These are phyloP conservation scores for Abelmoschus esculentus DNA, from an alignment of 345 rosid species.

Conservation along the genomic window DNA sequence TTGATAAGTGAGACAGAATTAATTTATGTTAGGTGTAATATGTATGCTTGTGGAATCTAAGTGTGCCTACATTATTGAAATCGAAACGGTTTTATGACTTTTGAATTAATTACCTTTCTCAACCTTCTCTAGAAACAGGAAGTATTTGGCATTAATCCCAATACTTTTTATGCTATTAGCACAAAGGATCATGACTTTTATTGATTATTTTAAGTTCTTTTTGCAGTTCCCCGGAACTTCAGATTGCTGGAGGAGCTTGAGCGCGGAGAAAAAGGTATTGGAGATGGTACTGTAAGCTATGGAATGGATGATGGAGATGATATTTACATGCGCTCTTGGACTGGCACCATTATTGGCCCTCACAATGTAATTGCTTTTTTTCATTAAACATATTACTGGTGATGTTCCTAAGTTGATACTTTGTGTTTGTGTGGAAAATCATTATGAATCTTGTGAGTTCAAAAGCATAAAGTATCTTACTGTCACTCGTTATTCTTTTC, in stretches of 20 bases:
- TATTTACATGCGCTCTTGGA: constrained; percentile 88
- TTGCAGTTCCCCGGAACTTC: constrained; percentile 71
- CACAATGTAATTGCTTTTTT: constrained; percentile 57
- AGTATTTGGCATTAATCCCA: background rate
- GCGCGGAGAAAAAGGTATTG: constrained; percentile 88
- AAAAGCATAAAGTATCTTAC: background rate
- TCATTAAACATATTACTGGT: background rate
- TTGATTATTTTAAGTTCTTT: constrained; percentile 5
- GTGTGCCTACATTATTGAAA: background rate
- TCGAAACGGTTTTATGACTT: background rate
- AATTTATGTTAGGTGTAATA: background rate
- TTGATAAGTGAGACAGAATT: too few relatives aligned
- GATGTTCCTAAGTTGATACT: background rate
- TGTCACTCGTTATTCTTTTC: background rate
- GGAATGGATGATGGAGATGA: constrained; percentile 95
- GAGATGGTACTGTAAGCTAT: constrained; percentile 86
- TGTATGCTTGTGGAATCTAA: background rate
- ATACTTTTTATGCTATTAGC: background rate
- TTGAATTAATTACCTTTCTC: background rate
- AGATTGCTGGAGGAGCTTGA: constrained; percentile 85
- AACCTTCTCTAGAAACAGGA: background rate
- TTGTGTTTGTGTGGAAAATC: background rate
- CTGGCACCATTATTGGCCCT: constrained; percentile 87
- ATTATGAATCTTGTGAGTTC: background rate
- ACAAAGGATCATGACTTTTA: background rate